Base-by-base conservation (phyloP, 2,329 filamentous ascomycete genomes). In the Zopfia rhizophila region DNA sequence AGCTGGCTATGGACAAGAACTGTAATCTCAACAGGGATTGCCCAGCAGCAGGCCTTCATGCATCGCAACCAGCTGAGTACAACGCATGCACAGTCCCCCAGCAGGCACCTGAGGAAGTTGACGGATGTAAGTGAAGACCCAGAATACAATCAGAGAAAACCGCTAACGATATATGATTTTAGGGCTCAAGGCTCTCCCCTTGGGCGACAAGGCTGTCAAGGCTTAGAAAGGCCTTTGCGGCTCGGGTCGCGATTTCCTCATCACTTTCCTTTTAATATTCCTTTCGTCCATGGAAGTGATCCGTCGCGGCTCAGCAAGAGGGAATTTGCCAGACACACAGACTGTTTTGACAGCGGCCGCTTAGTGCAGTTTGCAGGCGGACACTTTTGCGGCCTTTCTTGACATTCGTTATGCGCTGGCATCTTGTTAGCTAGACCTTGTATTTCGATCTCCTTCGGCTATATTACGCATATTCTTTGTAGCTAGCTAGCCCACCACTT, bases 161-260 rank as follows among this genome's bases (percentile, higher is more conserved):
- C 12, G 8, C 8, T 33, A 17, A 33, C 30, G 8, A n/a, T 10
- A 8, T 8, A 17, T n/a, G n/a, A n/a, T n/a, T n/a, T 37, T 14
- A 21, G 11, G 36, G 36, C 36, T 39, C 16, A 27, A 6, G 5
- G 36, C 18, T 7, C 36, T 39, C 12, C 36, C 42, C 25, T 29
- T 39, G 36, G 36, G 36, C 24, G 36, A 94, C 14, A 93, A 76
- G 6, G 88, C 87, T 1, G 89, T 93, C 68, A 94, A 94, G 19
- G 90, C 90, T 65, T 86, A 94, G 7, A n/a, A 36, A 36, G 13
- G 17, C 18, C 10, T 18, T 8, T 36, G 32, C 32, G n/a, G 17
- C 8, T 19, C 7, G n/a, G 11, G 18, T 22, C 10, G 19, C 17
- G 32, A 13, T 22, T 36, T 36, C 19, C 32, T 36, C 32, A n/a